A percentile compares a stretch with the other conserved stretches of the same genome.
Conservation (phyloP, 2,329 filamentous ascomycete species). For the Xylaria sp. region DNA sequence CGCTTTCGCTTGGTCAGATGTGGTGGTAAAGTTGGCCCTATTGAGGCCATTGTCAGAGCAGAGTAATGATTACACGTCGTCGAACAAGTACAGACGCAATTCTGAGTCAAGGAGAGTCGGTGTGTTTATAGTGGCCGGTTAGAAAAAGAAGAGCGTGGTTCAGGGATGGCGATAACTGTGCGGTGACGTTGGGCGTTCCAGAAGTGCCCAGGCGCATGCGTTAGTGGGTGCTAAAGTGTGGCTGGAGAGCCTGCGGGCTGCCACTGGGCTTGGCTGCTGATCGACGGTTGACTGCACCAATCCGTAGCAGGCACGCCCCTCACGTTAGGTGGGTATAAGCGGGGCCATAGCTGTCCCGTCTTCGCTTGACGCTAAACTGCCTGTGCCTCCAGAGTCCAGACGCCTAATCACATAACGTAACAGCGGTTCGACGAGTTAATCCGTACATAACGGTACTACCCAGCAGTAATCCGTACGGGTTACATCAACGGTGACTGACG, state of each 20-base stretch:
- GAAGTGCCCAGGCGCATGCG: background rate
- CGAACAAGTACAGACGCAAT: background rate
- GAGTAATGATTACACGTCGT: background rate
- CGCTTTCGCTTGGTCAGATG: slow-evolving; percentile 61
- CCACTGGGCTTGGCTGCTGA: background rate
- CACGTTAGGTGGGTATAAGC: no score
- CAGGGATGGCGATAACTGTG: background rate
- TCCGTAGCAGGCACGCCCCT: no score
- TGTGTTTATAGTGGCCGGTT: background rate
- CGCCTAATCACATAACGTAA: background rate
- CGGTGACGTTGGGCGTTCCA: background rate
- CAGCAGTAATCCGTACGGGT: background rate
- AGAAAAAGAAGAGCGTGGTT: background rate
- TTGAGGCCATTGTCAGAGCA: slow-evolving; percentile 53
- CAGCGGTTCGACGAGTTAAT: background rate
- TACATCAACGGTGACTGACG: background rate
- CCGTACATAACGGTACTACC: background rate
- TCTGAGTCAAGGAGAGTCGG: background rate
- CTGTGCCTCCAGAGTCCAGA: background rate
- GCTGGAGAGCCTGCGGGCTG: background rate
- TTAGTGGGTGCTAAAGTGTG: background rate
- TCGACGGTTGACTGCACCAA: background rate
- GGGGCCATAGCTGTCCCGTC: no score
- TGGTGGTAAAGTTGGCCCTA: slow-evolving; percentile 65
- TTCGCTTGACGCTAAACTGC: no score